Evolutionary conservation across 495 filamentous ascomycete species (phyloP).

Genomic region (Physcia stellaris): DNA sequence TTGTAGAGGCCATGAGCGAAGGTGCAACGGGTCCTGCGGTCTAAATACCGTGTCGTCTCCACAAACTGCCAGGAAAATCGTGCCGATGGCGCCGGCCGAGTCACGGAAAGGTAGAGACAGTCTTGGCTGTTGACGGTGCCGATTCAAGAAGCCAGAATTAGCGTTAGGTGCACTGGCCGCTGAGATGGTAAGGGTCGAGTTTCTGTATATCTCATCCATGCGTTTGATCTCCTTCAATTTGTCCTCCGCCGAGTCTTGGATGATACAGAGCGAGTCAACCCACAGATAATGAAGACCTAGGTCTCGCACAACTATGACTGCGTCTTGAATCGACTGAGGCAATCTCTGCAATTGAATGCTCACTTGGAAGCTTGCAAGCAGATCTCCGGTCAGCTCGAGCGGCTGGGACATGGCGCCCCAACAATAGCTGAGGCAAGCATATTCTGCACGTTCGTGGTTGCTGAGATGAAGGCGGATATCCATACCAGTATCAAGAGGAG

Average conservation of each 20-base stretch:
- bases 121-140: not conserved
- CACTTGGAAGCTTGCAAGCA: not conserved
- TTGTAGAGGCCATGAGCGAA: not conserved
- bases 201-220: constrained; percentile 15
- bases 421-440: constrained; percentile 5
- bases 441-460: not conserved
- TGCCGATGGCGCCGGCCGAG: not conserved
- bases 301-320: constrained; percentile 8
- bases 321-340: constrained; percentile 14
- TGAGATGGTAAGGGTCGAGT: constrained; percentile 12
- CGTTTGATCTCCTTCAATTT: constrained; percentile 11
- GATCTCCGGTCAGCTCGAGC: not conserved
- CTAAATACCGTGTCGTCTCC: no score
- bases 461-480: not conserved
- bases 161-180: constrained; percentile 6
- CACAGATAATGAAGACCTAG: constrained; percentile 16
- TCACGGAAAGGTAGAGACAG: not conserved
- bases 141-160: not conserved
- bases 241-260: constrained; percentile 17
- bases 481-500: not conserved
- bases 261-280: constrained; percentile 20
- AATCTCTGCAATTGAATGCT: constrained; percentile 1
- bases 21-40: not conserved
- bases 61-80: not conserved
- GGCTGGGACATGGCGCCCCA: not conserved